These are phyloP conservation scores for Meyerozyma guilliermondii DNA, from an alignment of 1,139 yeast genomes.

Conservation along the genomic window DNA sequence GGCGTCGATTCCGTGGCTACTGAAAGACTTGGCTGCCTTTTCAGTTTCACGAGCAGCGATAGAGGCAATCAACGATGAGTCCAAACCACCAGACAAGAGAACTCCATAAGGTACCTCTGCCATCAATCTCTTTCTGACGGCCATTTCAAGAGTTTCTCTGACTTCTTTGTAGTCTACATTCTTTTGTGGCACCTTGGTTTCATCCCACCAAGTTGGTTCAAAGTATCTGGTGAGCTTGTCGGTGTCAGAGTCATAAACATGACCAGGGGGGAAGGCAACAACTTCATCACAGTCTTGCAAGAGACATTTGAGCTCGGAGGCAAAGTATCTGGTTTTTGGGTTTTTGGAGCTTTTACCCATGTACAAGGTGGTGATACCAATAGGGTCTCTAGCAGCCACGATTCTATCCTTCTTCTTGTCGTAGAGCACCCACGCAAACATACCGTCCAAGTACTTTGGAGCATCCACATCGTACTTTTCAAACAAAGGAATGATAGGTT, in stretches of 20 bases:
- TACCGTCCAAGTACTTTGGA: constrained; percentile 91
- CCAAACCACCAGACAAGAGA: constrained; percentile 91
- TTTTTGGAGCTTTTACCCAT: constrained; percentile 76
- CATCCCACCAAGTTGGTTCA: constrained; percentile 95
- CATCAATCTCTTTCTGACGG: constrained; percentile 98
- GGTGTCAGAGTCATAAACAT: constrained; percentile 87
- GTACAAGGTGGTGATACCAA: constrained; percentile 93
- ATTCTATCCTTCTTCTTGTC: constrained; percentile 82
- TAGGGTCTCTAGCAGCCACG: constrained; percentile 96
- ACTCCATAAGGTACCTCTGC: constrained; percentile 99
- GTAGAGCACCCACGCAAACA: constrained; percentile 93
- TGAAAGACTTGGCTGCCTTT: constrained; percentile 57
- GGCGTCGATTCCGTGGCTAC: constrained; percentile 44
- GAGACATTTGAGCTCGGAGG: constrained; percentile 91
- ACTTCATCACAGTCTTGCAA: constrained; percentile 92
- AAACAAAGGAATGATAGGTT: constrained; percentile 90
- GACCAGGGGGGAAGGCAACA: constrained; percentile 97
- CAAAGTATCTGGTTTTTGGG: constrained; percentile 80
- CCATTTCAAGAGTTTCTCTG: constrained; percentile 81
- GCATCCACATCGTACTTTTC: constrained; percentile 84
- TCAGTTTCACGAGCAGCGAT: constrained; percentile 95
- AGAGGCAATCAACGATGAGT: constrained; percentile 91
- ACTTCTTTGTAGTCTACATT: constrained; percentile 68
- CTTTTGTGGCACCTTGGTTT: constrained; percentile 60
- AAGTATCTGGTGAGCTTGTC: constrained; percentile 83